phyloP scores from a whole-genome alignment of 169 alveolate species.

The Babesia caballi region DNA sequence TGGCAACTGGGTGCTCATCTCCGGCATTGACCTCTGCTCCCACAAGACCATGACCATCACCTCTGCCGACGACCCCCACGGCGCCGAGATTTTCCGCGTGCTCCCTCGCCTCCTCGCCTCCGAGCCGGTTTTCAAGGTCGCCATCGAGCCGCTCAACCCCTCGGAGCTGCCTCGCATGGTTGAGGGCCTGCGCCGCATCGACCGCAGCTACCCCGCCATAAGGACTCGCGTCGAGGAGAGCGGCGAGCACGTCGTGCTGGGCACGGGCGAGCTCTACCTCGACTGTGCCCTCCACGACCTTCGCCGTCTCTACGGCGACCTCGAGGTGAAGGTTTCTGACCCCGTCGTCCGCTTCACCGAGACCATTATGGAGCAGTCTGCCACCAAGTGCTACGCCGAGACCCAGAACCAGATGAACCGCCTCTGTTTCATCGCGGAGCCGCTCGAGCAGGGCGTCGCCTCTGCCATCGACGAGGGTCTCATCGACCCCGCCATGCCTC shows the following conservation, averaged over 20 bases:
- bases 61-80: conserved; percentile 28
- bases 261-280: conserved; percentile 98
- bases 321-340: conserved; percentile 96
- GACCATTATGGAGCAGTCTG: conserved; percentile 95
- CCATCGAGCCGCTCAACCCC: conserved; percentile 98
- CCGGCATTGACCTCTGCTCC: conserved; percentile 91
- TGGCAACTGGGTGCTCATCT: conserved; percentile 93
- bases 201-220: conserved; percentile 90
- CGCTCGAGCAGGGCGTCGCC: conserved; percentile 89
- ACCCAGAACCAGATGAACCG: conserved; percentile 94
- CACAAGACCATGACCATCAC: conserved; percentile 89
- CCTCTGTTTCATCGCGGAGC: conserved; percentile 92
- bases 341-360: conserved; percentile 94
- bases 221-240: conserved; percentile 95
- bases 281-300: conserved; percentile 97
- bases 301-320: conserved; percentile 94
- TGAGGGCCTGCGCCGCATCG: conserved; percentile 93
- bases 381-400: conserved; percentile 92
- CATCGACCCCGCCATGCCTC: conserved; percentile 36
- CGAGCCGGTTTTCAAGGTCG: conserved; percentile 81
- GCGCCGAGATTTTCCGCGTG: conserved; percentile 52
- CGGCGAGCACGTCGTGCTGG: conserved; percentile 97
- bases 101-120: conserved; percentile 42
- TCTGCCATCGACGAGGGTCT: conserved; percentile 86
- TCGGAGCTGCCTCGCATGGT: conserved; percentile 98